A percentile compares a stretch with the other conserved stretches of the same genome.
phyloP scores from a whole-genome alignment of 805 yeast genomes.

The Candida koratica region DNA sequence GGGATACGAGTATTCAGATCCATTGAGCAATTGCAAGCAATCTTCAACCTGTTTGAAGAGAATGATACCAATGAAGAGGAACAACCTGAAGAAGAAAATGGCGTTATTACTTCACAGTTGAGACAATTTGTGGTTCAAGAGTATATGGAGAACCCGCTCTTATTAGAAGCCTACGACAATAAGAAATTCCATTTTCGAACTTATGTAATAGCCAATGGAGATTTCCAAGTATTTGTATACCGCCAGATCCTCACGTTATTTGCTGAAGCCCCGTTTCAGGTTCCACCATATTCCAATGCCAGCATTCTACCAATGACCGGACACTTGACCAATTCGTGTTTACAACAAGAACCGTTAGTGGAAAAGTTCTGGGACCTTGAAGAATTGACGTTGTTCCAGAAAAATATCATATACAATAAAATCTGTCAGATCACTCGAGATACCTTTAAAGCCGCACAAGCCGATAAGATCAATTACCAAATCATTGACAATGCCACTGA shows the following conservation, averaged over 20 bases:
- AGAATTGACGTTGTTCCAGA: constrained; percentile 32
- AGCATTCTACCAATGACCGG: constrained; percentile 51
- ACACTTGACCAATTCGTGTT: constrained; percentile 91
- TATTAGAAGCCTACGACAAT: constrained; percentile 54
- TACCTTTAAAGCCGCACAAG: constrained; percentile 76
- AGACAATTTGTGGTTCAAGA: constrained; percentile 90
- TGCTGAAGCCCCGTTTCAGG: constrained; percentile 46
- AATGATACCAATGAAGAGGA: constrained; percentile 43
- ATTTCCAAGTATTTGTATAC: constrained; percentile 74
- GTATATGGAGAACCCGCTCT: constrained; percentile 65
- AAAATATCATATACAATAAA: constrained; percentile 46
- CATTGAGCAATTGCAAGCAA: constrained; percentile 71
- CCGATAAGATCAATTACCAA: constrained; percentile 79
- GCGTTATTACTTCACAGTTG: constrained; percentile 78
- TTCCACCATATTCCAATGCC: constrained; percentile 18
- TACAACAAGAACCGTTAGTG: constrained; percentile 61
- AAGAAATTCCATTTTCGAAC: constrained; percentile 88
- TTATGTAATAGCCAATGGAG: constrained; percentile 74
- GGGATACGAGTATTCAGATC: constrained; percentile 84
- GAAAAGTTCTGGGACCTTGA: constrained; percentile 58
- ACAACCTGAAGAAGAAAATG: constrained; percentile 43
- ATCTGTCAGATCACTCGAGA: constrained; percentile 65
- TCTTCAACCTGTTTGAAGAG: constrained; percentile 84
- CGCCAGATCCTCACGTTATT: constrained; percentile 77
- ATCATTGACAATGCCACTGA: constrained; percentile 82